Percentiles rank a stretch among this genome's conserved stretches.
Conservation (phyloP, 352 stramenopile genomes). For the Phytophthora pluvialis region DNA sequence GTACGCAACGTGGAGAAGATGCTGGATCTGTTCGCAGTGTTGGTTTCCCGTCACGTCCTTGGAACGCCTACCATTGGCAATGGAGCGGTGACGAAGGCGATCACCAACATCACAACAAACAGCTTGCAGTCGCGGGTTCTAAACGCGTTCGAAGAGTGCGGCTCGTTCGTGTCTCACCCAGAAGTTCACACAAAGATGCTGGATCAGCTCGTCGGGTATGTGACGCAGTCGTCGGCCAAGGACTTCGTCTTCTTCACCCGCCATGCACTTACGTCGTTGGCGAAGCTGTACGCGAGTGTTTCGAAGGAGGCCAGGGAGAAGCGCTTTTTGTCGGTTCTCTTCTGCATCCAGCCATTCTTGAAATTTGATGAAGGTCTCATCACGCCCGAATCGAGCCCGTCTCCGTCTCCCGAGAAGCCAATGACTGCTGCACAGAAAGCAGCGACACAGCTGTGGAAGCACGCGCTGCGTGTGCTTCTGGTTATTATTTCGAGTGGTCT, state of each 20-base stretch:
- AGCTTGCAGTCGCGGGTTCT: constrained; percentile 83
- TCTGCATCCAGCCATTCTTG: constrained; percentile 74
- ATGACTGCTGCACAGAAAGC: constrained; percentile 70
- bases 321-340: constrained; percentile 67
- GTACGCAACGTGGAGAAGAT: constrained; percentile 65
- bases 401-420: constrained; percentile 40
- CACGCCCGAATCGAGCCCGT: constrained; percentile 8
- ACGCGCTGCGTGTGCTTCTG: constrained; percentile 73
- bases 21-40: constrained; percentile 64
- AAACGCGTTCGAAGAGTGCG: constrained; percentile 86
- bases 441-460: constrained; percentile 75
- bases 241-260: constrained; percentile 82
- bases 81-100: constrained; percentile 34
- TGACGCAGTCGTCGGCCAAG: constrained; percentile 46
- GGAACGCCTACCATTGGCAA: constrained; percentile 35
- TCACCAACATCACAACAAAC: constrained; percentile 80
- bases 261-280: constrained; percentile 75
- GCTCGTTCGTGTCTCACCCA: constrained; percentile 66
- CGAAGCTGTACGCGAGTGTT: constrained; percentile 78
- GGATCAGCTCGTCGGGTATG: constrained; percentile 75
- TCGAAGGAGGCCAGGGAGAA: constrained; percentile 55
- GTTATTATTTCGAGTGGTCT: constrained; percentile 79
- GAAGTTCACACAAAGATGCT: constrained; percentile 69
- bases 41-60: constrained; percentile 78
- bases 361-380: constrained; percentile 39